Evolutionary conservation across 1,139 yeast genomes (phyloP).

Genomic region (Petasospora fabianii): DNA sequence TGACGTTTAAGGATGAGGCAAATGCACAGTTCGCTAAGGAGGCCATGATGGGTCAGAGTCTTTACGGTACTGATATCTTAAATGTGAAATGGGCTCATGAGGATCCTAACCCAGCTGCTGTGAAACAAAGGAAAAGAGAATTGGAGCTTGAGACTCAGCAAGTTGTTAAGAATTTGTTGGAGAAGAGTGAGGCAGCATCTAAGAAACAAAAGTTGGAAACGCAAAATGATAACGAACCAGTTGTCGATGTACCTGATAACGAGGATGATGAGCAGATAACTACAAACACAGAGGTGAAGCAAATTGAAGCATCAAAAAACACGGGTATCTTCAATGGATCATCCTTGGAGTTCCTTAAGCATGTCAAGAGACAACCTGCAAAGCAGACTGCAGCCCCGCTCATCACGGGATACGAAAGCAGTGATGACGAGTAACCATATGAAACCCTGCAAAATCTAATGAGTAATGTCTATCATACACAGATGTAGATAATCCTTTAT

Average conservation of each 20-base stretch:
- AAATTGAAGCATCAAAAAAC: conserved; percentile 9
- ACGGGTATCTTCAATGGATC: conserved; percentile 2
- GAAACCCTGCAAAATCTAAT: no score
- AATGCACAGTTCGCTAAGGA: conserved; percentile 94
- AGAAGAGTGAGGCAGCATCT: conserved; percentile 15
- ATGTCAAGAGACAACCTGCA: conserved; percentile 1
- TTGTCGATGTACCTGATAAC: conserved; percentile 12
- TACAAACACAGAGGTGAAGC: conserved; percentile 7
- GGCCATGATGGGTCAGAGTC: conserved; percentile 81
- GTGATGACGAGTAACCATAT: conserved; percentile 14
- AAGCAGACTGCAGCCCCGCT: background rate
- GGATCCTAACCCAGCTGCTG: conserved; percentile 79
- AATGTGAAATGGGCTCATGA: conserved; percentile 86
- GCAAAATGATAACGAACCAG: conserved; percentile 6
- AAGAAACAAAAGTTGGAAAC: conserved; percentile 9
- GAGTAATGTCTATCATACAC: background rate
- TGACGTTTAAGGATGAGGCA: conserved; percentile 62
- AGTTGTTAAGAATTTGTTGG: conserved; percentile 17
- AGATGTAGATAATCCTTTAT: no score
- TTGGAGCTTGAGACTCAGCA: conserved; percentile 22
- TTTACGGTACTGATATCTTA: conserved; percentile 52
- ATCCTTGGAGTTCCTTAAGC: conserved; percentile 8
- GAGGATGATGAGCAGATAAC: background rate
- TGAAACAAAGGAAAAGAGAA: conserved; percentile 41
- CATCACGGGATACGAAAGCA: conserved; percentile 11